Evolutionary conservation across 2,329 filamentous ascomycete genomes (phyloP).

Genomic region (Blumeria hordei): DNA sequence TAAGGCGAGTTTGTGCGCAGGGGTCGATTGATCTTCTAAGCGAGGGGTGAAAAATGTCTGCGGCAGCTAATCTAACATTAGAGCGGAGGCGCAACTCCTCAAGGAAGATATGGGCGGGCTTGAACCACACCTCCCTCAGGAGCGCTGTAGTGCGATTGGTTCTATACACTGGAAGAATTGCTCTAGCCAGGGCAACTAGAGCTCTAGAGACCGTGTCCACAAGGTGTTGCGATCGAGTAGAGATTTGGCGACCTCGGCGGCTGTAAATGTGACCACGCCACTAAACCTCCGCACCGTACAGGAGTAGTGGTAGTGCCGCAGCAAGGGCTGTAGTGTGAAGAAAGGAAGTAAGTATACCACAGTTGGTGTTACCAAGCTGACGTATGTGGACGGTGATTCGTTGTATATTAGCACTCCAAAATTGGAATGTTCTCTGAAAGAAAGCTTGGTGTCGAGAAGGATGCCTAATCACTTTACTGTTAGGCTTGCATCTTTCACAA

Average conservation of each 20-base stretch:
- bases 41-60: not conserved
- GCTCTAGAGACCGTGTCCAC: no score
- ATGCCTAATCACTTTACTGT: not conserved
- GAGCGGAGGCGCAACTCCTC: not conserved
- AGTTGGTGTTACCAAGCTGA: not conserved
- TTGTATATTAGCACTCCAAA: not conserved
- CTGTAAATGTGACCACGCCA: no score
- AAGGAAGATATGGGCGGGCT: not conserved
- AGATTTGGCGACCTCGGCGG: no score
- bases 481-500: not conserved
- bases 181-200: no score
- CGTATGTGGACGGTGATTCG: not conserved
- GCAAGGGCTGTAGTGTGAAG: no score
- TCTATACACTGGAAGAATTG: no score
- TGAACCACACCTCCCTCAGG: not conserved
- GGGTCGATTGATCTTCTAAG: no score
- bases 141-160: no score
- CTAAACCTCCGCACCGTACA: not conserved
- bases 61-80: not conserved
- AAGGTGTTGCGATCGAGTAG: no score
- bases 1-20: not conserved
- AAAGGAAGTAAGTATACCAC: not conserved
- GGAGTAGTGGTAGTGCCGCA: not conserved
- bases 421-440: not conserved
- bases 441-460: no score